phyloP scores from a whole-genome alignment of 1,284 basidiomycete genomes.

The Sparassis latifolia region DNA sequence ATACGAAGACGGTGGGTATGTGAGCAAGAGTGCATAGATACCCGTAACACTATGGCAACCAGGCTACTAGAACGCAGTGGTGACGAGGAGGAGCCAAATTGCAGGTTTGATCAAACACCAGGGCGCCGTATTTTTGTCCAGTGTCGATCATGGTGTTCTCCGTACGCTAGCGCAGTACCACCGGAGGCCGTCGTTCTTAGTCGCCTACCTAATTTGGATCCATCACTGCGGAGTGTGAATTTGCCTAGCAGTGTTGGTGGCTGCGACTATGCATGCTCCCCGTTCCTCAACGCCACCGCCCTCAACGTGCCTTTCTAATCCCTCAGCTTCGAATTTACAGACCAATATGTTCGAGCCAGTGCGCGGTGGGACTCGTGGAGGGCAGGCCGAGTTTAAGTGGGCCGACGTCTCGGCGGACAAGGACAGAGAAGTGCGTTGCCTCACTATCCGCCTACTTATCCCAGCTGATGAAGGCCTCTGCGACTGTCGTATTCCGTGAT shows the following conservation, averaged over 20 bases:
- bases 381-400: slow-evolving; percentile 91
- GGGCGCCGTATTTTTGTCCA: too few species aligned
- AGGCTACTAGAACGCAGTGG: too few species aligned
- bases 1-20: too few species aligned
- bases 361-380: slow-evolving; percentile 80
- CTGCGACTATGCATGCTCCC: background rate
- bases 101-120: too few species aligned
- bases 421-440: slow-evolving; percentile 68
- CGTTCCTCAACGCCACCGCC: background rate
- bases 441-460: background rate
- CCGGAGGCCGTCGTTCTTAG: background rate
- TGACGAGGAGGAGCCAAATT: too few species aligned
- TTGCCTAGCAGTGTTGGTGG: background rate
- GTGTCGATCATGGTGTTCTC: too few species aligned
- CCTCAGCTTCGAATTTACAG: background rate
- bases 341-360: slow-evolving; percentile 72
- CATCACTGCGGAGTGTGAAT: background rate
- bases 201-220: background rate
- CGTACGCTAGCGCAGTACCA: too few species aligned
- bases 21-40: too few species aligned
- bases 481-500: background rate
- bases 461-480: background rate
- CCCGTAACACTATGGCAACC: too few species aligned
- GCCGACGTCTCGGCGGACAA: slow-evolving; percentile 85
- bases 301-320: background rate